phyloP scores from a whole-genome alignment of 176 grass and related monocot genomes.

The Areca catechu region DNA sequence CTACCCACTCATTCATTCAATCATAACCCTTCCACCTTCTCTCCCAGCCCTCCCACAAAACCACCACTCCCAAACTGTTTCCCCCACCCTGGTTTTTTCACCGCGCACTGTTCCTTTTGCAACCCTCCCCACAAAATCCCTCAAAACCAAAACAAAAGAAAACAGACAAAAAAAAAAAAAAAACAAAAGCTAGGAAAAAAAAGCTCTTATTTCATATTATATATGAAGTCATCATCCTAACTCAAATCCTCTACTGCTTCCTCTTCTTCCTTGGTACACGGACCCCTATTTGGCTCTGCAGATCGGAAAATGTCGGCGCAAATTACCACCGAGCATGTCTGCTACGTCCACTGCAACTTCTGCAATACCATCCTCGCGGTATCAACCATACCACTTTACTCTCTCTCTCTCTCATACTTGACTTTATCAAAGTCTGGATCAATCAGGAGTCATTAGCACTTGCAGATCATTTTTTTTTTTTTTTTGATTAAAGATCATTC shows the following conservation, averaged over 20 bases:
- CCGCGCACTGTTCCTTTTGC: conserved; percentile 15
- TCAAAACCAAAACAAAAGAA: conserved; percentile 12
- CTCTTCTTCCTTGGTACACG: not conserved
- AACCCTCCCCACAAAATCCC: conserved; percentile 28
- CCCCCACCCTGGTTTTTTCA: conserved; percentile 17
- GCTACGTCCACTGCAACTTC: conserved; percentile 72
- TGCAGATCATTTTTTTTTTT: no score
- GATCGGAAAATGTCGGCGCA: conserved; percentile 34
- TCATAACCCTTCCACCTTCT: conserved; percentile 3
- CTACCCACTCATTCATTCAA: conserved; percentile 19
- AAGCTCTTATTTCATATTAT: no score
- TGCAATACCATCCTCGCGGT: conserved; percentile 69
- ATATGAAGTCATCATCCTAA: conserved; percentile 14
- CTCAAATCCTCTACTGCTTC: conserved; percentile 9
- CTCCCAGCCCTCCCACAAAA: not conserved
- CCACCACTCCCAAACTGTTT: conserved; percentile 6
- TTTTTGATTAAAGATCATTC: no score
- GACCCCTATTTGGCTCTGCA: not conserved
- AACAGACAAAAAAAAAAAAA: no score
- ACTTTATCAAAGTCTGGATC: no score
- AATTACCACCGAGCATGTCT: conserved; percentile 42
- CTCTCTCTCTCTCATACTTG: not conserved
- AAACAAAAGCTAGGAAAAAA: no score
- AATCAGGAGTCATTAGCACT: no score
- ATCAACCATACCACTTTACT: not conserved